Percentiles rank a stretch among this genome's conserved stretches.
phyloP scores from a whole-genome alignment of 2,329 filamentous ascomycete genomes.

The Purpureocillium takamizusanense region DNA sequence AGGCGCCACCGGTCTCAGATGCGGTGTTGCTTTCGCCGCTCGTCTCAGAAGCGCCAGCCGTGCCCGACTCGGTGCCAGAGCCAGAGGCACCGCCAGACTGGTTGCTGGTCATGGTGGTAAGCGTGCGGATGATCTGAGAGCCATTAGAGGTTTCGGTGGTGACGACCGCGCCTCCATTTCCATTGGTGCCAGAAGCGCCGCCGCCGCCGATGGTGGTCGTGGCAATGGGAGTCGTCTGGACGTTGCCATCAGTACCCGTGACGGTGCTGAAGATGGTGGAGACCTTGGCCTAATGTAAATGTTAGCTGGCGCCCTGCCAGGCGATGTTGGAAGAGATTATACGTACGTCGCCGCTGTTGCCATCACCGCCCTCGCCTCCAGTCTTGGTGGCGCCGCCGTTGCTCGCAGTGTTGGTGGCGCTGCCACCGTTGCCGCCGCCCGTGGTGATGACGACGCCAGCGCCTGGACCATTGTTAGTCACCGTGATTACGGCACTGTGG shows the following conservation, averaged over 20 bases:
- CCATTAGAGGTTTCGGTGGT: conserved; percentile 15
- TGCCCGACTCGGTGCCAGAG: conserved; percentile 9
- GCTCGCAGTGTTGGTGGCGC: conserved; percentile 1
- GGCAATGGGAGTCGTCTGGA: conserved; percentile 23
- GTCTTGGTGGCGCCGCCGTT: not conserved
- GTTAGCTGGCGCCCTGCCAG: no score
- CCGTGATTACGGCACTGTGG: no score
- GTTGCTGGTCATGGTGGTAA: conserved; percentile 15
- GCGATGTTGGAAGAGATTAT: not conserved
- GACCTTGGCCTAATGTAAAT: conserved; percentile 6
- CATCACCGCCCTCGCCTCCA: conserved; percentile 3
- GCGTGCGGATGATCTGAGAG: conserved; percentile 14
- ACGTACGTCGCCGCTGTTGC: conserved; percentile 1
- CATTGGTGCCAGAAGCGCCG: conserved; percentile 11
- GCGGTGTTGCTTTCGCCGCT: not conserved
- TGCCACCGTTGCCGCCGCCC: conserved; percentile 5
- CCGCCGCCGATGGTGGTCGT: conserved; percentile 22
- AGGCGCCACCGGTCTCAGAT: not conserved
- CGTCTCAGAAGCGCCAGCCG: conserved; percentile 1
- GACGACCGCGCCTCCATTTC: conserved; percentile 7
- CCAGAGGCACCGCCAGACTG: conserved; percentile 8
- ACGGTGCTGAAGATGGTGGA: conserved; percentile 28
- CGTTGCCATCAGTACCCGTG: conserved; percentile 20
- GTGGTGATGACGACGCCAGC: conserved; percentile 24
- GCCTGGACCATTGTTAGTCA: conserved; percentile 12